These are phyloP conservation scores for Russula abietina DNA, from an alignment of 768 basidiomycete genomes.

Conservation along the genomic window DNA sequence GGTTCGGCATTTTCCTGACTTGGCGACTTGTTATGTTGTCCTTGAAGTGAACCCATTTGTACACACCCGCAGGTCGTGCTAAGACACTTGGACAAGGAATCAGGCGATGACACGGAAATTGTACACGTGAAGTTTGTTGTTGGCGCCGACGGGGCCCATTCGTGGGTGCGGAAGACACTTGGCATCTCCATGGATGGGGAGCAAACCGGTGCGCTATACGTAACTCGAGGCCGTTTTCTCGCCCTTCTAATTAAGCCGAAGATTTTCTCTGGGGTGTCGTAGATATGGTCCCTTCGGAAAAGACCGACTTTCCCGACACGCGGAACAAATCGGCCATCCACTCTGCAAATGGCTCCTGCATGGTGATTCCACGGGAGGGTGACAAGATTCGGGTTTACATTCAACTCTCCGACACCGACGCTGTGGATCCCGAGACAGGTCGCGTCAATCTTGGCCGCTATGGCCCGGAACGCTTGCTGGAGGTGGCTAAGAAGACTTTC, in stretches of 20 bases:
- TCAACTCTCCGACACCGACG: slow-evolving; percentile 41
- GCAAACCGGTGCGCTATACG: slow-evolving; percentile 38
- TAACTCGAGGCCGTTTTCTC: background rate
- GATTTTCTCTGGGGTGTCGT: slow-evolving; percentile 82
- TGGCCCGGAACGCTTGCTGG: slow-evolving; percentile 37
- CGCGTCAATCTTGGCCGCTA: slow-evolving; percentile 38
- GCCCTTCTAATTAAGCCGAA: slow-evolving; percentile 21
- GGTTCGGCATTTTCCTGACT: no score
- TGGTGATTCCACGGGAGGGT: slow-evolving; percentile 47
- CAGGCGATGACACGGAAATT: slow-evolving; percentile 43
- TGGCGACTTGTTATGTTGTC: no score
- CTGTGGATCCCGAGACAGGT: slow-evolving; percentile 36
- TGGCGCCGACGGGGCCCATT: slow-evolving; percentile 77
- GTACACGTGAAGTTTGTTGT: slow-evolving; percentile 70
- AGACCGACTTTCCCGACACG: slow-evolving; percentile 42
- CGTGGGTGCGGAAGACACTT: slow-evolving; percentile 69
- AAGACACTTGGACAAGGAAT: slow-evolving; percentile 35
- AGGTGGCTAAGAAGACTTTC: slow-evolving; percentile 39
- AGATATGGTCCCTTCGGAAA: slow-evolving; percentile 40
- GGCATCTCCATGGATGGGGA: slow-evolving; percentile 72
- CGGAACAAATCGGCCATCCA: slow-evolving; percentile 45
- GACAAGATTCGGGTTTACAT: slow-evolving; percentile 47
- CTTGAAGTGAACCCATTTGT: background rate
- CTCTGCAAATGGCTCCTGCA: slow-evolving; percentile 44
- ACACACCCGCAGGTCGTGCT: slow-evolving; percentile 42